Base-by-base conservation (phyloP, 2,329 filamentous ascomycete genomes). In the Sporothrix inflata region DNA sequence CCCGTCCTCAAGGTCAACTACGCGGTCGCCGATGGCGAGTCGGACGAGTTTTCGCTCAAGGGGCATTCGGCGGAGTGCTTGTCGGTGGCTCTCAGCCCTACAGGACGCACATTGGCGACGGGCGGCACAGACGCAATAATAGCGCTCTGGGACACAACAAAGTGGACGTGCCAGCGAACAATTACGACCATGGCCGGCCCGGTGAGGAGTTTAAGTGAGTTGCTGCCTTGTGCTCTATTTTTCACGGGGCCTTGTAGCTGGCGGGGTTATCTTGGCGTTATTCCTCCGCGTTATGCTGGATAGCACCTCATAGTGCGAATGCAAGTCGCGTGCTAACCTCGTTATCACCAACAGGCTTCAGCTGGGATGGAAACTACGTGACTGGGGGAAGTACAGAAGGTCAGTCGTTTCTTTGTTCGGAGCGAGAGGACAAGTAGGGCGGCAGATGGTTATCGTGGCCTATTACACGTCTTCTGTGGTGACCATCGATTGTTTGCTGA, bases 41-140 rank as follows among this genome's bases (percentile, higher is more conserved):
- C 81, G 9, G 75, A 80, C 21, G 87, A 89, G 77, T 90, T 92
- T 77, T 86, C 84, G 53, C 84, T 95, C 47, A 89, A 87, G 69
- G 92, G 91, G 0, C 92, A 94, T 79, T 93, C 91, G 2, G 91
- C 90, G 4, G 88, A 91, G 4, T 93, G 91, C 77, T 85, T 92
- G 74, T 87, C 89, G 9, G 86, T 89, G 14, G 90, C 90, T 74
- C 82, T 94, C 77, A 91, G 92, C 74, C 92, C 92, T 0, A 89
- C 88, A 60, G 92, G 90, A 53, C 85, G 89, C 55, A 92, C 90
- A 78, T 84, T 95, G 60, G 92, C 92, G 0, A 92, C 91, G 0
- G 92, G 92, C 40, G 92, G 91, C 11, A 89, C 90, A 11, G 92
- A 95, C 77, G 91, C 91, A 1, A 87, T 93, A 68, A 91, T 94